Evolutionary conservation across 805 yeast species (phyloP), one percentile per base, ranked within the genome.

Genomic region (Saturnispora kantuleensis): DNA sequence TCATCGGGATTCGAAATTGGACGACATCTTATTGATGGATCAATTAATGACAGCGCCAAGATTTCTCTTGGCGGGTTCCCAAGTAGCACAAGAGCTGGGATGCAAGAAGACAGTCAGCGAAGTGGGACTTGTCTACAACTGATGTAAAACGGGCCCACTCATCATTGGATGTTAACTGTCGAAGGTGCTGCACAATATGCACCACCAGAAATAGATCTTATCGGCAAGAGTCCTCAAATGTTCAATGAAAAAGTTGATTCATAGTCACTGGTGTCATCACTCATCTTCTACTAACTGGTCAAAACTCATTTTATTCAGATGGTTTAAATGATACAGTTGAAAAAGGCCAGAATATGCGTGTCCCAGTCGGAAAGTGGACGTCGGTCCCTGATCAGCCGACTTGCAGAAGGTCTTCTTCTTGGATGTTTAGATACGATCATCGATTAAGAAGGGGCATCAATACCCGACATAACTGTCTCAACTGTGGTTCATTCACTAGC

Each of bases 181-280:
- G 60, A 61, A 10, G 65, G 65, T 2, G 81, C 87, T 0, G 78
- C 81, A 0, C 87, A 81, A 55, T 81, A 81, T 53, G 71, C 79
- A 46, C 87, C 88, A 1, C 88, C 88, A 0, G 87, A 81, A 52
- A 77, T 81, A 10, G 77, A 80, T 1, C 66, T 75, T 42, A 18
- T 33, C 12, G 37, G 31, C 12, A 28, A 26, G 16, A 34, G 18
- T 10, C 30, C 13, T 9, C 33, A 21, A 29, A 34, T 16, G 10
- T 79, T 79, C 53, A 73, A 69, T 47, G 62, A 60, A 29, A 76
- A 75, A 52, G 79, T 84, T 54, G 87, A 81, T 57, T 57, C 78
- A 33, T 81, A 87, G 88, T 80, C 87, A 1, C 52, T 81, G 87
- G 87, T 0, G 71, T 81, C 0, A 70, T 80, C 12, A 54, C 70